Conservation (phyloP, 2,329 filamentous ascomycete species). For the Coniochaeta sp. region DNA sequence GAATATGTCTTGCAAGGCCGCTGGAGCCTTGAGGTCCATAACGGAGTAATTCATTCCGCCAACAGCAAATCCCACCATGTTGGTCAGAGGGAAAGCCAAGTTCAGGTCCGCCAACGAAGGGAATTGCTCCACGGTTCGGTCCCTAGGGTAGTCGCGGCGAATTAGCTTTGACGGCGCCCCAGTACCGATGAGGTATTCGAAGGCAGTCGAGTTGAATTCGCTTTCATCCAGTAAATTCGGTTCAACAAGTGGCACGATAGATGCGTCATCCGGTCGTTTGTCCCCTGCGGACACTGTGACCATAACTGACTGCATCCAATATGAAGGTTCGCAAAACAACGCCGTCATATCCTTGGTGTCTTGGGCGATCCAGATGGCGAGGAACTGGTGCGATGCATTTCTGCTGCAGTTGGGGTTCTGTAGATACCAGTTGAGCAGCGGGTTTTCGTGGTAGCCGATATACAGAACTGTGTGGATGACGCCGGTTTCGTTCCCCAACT, state of each 20-base stretch:
- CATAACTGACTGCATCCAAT: conserved; percentile 36
- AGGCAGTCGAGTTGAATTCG: conserved; percentile 26
- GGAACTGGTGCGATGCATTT: conserved; percentile 29
- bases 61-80: conserved; percentile 27
- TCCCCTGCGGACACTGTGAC: conserved; percentile 24
- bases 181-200: conserved; percentile 24
- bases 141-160: conserved; percentile 17
- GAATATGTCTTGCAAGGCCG: conserved; percentile 10
- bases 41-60: conserved; percentile 19
- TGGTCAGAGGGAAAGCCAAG: conserved; percentile 15
- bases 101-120: conserved; percentile 8
- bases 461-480: conserved; percentile 28
- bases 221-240: conserved; percentile 9
- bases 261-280: conserved; percentile 7
- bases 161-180: conserved; percentile 13
- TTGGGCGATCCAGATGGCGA: conserved; percentile 17
- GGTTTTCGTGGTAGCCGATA: conserved; percentile 31
- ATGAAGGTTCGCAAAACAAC: conserved; percentile 35
- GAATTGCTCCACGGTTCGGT: conserved; percentile 17
- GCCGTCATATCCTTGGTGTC: conserved; percentile 20
- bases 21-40: background rate
- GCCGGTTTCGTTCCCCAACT: background rate
- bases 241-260: conserved; percentile 3
- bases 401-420: conserved; percentile 22
- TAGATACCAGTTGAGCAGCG: conserved; percentile 25